Base-by-base conservation (phyloP, 345 rosid genomes). In the Arabis alpina region DNA sequence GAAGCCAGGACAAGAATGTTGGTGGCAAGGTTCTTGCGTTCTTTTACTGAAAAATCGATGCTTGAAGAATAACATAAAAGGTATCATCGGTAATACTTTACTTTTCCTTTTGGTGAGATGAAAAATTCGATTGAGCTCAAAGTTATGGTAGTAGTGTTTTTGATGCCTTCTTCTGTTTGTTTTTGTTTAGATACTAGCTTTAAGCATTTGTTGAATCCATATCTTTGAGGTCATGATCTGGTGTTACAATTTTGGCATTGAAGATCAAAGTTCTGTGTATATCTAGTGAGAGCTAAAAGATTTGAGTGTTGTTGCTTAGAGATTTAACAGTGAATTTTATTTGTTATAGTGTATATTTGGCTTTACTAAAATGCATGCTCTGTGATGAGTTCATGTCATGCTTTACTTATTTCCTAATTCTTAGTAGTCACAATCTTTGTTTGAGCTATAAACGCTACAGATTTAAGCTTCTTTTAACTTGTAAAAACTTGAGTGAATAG, bases 1-100 rank as follows among this genome's bases (percentile, higher is more conserved):
- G 95, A 89, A 74, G 95, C 95, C 0, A 89, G 95, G 73, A 86
- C 92, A 88, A 88, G 90, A 89, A 89, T 57, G 95, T 85, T 34
- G 95, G 95, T 45, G 95, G 92, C 15, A 89, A 89, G 76, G 88
- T 87, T 25, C 90, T 86, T 53, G 96, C 93, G 6, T 89, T 89
- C 88, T 85, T 89, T 62, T 89, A 89, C 77, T 87, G 82, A 81
- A 28, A 28, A 56, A 0, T 0, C 28, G 25, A n/a, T 6, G 6
- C 5, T 36, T 28, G 34, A 47, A 34, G n/a, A 2, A 16, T 6
- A n/a, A 55, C n/a, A n/a, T 44, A 43, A 27, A 25, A 25, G 15
- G 23, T 72, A 49, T 11, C 25, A 62, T 37, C 40, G 3, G 75
- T 53, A 14, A 65, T 73, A 73, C 72, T 49, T 49, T 56, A 45